phyloP scores from a whole-genome alignment of 2,329 filamentous ascomycete species.

The Grosmannia clavigera region DNA sequence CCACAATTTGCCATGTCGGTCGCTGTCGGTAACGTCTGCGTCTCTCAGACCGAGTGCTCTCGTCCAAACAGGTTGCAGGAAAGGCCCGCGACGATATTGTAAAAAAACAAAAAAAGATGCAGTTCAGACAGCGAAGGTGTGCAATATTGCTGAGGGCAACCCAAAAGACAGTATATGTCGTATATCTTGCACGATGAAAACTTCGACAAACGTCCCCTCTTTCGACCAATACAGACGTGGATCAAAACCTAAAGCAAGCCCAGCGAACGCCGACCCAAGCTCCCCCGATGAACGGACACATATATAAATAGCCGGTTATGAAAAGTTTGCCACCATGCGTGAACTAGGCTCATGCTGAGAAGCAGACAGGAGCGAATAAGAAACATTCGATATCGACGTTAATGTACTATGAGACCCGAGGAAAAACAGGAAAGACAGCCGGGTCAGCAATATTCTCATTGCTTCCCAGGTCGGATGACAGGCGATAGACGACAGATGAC shows the following conservation, averaged over 20 bases:
- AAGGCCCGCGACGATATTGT: no score
- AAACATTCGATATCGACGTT: neutral
- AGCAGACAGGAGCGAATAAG: neutral
- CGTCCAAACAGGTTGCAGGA: no score
- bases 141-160: neutral
- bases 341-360: neutral
- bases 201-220: neutral
- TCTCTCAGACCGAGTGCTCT: no score
- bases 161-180: neutral
- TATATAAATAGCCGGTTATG: neutral
- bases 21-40: neutral
- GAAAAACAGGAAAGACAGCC: no score
- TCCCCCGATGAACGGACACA: neutral
- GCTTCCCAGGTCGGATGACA: no score
- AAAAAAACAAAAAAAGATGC: no score
- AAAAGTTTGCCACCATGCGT: neutral
- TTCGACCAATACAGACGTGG: neutral
- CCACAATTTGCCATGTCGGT: neutral
- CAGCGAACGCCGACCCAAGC: neutral
- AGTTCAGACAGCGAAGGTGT: neutral
- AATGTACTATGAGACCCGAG: no score
- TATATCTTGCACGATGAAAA: neutral
- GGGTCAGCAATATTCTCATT: no score
- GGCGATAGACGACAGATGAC: no score
- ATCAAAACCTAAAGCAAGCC: neutral